A percentile compares a stretch with the other conserved stretches of the same genome.
phyloP scores from a whole-genome alignment of 2,329 filamentous ascomycete species.

The Fragosphaeria purpurea region DNA sequence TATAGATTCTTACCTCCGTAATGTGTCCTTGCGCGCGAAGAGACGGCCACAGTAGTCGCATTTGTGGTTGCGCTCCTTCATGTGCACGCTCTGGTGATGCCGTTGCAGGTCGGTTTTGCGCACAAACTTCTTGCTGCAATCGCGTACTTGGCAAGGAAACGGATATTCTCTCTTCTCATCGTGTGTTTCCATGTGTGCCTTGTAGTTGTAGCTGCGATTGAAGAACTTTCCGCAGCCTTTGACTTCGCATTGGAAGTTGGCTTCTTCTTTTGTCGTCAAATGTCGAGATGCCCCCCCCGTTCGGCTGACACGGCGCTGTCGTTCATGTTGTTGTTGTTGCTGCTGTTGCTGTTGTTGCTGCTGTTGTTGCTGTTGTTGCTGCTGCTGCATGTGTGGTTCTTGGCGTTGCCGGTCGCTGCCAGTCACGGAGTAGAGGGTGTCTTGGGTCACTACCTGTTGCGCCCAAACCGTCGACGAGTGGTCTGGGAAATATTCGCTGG shows the following conservation, averaged over 20 bases:
- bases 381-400: not conserved
- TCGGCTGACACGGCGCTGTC: conserved; percentile 12
- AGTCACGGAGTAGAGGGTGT: conserved; percentile 2
- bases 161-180: conserved; percentile 62
- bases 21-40: conserved; percentile 73
- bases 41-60: conserved; percentile 61
- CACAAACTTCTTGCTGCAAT: conserved; percentile 68
- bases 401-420: conserved; percentile 1
- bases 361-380: no score
- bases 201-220: conserved; percentile 76
- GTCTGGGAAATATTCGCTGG: conserved; percentile 28
- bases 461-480: conserved; percentile 27
- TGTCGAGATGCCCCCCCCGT: conserved; percentile 34
- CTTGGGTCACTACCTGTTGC: conserved; percentile 13
- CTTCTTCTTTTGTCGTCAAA: conserved; percentile 56
- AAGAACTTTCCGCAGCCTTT: conserved; percentile 69
- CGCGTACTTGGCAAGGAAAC: conserved; percentile 53
- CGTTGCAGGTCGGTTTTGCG: conserved; percentile 68
- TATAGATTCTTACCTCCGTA: conserved; percentile 52
- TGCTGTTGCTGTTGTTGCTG: no score
- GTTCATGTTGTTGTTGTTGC: not conserved
- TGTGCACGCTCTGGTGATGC: conserved; percentile 58
- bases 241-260: conserved; percentile 58
- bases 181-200: conserved; percentile 77
- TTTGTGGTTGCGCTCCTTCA: conserved; percentile 58